Conservation (phyloP, 768 basidiomycete genomes). For the Calocybe cyanea region DNA sequence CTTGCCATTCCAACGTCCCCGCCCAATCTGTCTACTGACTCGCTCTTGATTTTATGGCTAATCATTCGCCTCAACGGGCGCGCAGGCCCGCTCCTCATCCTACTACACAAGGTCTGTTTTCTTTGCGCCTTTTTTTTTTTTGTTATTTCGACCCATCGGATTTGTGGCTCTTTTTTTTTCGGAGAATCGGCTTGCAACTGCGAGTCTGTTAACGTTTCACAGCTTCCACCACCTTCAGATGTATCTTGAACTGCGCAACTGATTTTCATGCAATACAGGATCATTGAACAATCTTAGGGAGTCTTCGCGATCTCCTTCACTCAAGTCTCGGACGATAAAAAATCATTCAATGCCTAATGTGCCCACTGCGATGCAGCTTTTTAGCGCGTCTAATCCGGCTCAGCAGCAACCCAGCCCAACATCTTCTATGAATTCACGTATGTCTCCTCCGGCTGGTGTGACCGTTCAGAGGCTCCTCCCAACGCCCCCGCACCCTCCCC, state of each 20-base stretch:
- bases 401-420: slow-evolving; percentile 46
- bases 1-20: slow-evolving; percentile 28
- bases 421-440: slow-evolving; percentile 34
- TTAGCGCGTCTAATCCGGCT: slow-evolving; percentile 32
- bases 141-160: slow-evolving; percentile 9
- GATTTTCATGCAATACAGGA: slow-evolving; percentile 29
- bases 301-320: slow-evolving; percentile 45
- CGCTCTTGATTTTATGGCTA: slow-evolving; percentile 45
- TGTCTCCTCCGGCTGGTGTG: slow-evolving; percentile 35
- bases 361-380: slow-evolving; percentile 53
- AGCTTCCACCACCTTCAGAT: slow-evolving; percentile 3
- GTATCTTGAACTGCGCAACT: slow-evolving; percentile 14
- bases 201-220: slow-evolving; percentile 5
- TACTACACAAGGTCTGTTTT: slow-evolving; percentile 46
- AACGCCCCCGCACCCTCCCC: slow-evolving; percentile 42
- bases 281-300: slow-evolving; percentile 42
- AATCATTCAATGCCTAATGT: slow-evolving; percentile 61
- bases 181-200: slow-evolving; percentile 13
- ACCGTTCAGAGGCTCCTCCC: slow-evolving; percentile 34
- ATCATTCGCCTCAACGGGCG: slow-evolving; percentile 55
- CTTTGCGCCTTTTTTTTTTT: slow-evolving; percentile 17
- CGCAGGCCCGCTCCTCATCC: slow-evolving; percentile 50
- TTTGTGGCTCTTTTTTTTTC: slow-evolving; percentile 14
- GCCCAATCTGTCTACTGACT: slow-evolving; percentile 8
- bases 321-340: slow-evolving; percentile 52